Evolutionary conservation across 2,329 filamentous ascomycete genomes (phyloP), one percentile per base, ranked within the genome.

Genomic region (Cercospora sp.): DNA sequence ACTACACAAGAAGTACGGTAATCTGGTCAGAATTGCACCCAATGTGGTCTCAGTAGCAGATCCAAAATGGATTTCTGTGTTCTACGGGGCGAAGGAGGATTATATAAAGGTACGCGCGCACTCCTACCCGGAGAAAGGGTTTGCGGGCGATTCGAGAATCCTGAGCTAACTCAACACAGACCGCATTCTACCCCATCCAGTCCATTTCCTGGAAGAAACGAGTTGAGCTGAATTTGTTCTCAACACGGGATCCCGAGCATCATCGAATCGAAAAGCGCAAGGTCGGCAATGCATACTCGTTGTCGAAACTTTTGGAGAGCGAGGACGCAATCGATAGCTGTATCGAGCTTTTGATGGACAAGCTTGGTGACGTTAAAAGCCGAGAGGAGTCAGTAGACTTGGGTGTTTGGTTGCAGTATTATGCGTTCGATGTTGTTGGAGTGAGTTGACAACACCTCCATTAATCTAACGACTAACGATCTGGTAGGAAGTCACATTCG

Each of bases 201-300:
- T 70, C 65, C 45, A 71, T 73, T 9, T 68, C 72, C 5, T 71
- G 73, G 62, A 69, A 73, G 20, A 69, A 68, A 61, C n/a, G 67
- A 30, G 60, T 64, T n/a, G 20, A 31, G 31, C 45, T 65, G 60
- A 69, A 68, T 20, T 72, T 82, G 18, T 81, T 82, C 66, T 78
- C 75, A 10, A 77, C 77, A 1, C 76, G 75, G 1, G 78, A 81
- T 51, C 79, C 82, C 63, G 72, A 62, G 0, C 79, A 80, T 20
- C 82, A 84, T 68, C 78, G 80, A 0, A 74, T 69, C n/a, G 78
- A 81, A 4, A 80, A 79, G 51, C 51, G 36, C 20, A 66, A 62
- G 53, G 33, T 69, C 23, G 68, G 59, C 42, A 64, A 63, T 58
- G 66, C 69, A 18, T 72, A 69, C 53, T 63, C 28, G 18, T 45